Percentiles rank a stretch among this genome's conserved stretches.
phyloP scores from a whole-genome alignment of 2,329 filamentous ascomycete genomes.

The Anisogramma anomala region DNA sequence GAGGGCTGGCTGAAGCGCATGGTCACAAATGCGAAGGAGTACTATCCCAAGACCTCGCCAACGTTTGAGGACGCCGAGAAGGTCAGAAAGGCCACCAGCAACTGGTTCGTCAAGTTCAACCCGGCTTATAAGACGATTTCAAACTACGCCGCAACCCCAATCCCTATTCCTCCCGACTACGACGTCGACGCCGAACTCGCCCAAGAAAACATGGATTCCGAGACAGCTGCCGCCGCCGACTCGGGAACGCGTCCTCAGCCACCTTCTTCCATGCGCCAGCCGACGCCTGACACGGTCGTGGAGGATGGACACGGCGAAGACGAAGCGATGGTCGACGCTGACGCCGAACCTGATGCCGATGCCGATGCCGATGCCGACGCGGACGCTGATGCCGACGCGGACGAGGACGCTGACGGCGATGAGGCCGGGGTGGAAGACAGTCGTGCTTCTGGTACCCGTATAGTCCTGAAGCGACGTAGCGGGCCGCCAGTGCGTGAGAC shows the following conservation, averaged over 20 bases:
- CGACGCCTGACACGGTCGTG: constrained; percentile 6
- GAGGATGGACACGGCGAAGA: constrained; percentile 15
- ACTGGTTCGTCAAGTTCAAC: constrained; percentile 78
- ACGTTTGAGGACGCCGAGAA: constrained; percentile 78
- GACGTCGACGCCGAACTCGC: constrained; percentile 10
- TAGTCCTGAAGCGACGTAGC: constrained; percentile 14
- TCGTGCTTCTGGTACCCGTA: constrained; percentile 11
- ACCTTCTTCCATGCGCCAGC: constrained; percentile 14
- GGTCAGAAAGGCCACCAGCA: constrained; percentile 73
- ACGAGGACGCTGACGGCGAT: constrained; percentile 22
- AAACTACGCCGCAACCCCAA: constrained; percentile 59
- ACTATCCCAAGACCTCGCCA: constrained; percentile 60
- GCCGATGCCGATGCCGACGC: constrained; percentile 25
- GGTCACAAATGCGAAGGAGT: constrained; percentile 78
- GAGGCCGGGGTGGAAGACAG: constrained; percentile 18
- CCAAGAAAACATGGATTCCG: constrained; percentile 8
- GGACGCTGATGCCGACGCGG: constrained; percentile 22
- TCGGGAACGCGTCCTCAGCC: constrained; percentile 5
- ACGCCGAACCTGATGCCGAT: constrained; percentile 18
- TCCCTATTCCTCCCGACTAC: constrained; percentile 54
- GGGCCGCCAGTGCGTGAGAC: constrained; percentile 4
- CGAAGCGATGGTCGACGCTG: no score
- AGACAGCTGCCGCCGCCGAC: constrained; percentile 4
- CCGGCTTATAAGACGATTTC: constrained; percentile 62
- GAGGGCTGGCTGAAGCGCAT: constrained; percentile 83